Percentiles rank a stretch among this genome's conserved stretches.
Evolutionary conservation across 176 grass and related monocot species (phyloP).

Genomic region (Raddia distichophylla): DNA sequence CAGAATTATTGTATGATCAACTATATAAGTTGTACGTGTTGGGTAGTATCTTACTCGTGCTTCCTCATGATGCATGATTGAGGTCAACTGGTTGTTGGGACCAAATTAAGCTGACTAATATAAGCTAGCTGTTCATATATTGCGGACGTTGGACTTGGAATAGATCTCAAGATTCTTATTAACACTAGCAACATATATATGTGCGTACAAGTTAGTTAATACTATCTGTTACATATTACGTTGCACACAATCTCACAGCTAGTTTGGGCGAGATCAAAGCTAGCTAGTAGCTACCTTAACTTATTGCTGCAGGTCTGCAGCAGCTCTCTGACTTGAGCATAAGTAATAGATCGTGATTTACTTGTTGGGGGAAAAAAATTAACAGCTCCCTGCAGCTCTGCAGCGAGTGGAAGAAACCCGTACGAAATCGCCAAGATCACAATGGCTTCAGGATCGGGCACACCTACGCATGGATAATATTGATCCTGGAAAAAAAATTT

Average conservation of each 20-base stretch:
- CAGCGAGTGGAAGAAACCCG: background rate
- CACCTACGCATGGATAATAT: background rate
- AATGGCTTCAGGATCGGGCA: background rate
- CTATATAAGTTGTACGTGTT: background rate
- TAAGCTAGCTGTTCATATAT: conserved; percentile 25
- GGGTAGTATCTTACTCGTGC: conserved; percentile 5
- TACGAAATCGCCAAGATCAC: conserved; percentile 22
- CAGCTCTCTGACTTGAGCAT: conserved; percentile 26
- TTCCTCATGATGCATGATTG: conserved; percentile 50
- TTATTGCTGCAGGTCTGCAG: background rate
- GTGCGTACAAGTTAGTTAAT: conserved; percentile 20
- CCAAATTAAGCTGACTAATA: conserved; percentile 39
- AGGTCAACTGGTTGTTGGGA: conserved; percentile 68
- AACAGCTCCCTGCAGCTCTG: background rate
- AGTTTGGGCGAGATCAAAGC: conserved; percentile 28
- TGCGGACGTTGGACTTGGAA: conserved; percentile 50
- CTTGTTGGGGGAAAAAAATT: conserved; percentile 17
- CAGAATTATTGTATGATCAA: conserved; percentile 31
- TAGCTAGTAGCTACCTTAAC: background rate
- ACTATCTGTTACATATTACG: background rate
- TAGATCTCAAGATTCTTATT: conserved; percentile 52
- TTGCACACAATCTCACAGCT: conserved; percentile 16
- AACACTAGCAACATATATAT: conserved; percentile 25
- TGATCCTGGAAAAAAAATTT: background rate
- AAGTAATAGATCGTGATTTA: background rate